Percentiles rank a stretch among this genome's conserved stretches.
Conservation (phyloP, 257 asterid species). For the Perilla frutescens region DNA sequence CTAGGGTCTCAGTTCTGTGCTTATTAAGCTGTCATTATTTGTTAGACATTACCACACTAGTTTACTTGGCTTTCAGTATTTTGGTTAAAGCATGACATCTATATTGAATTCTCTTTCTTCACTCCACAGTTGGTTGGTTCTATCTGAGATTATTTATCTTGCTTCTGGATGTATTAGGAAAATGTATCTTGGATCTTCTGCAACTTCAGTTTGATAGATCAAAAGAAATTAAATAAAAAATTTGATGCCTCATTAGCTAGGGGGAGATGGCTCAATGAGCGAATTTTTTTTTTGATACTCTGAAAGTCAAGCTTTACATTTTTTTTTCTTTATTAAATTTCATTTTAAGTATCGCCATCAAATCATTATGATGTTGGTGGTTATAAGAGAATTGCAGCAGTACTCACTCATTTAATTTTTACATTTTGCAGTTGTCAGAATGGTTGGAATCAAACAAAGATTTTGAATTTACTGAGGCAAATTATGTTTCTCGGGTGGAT, state of each 20-base stretch:
- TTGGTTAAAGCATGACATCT: conserved; percentile 1
- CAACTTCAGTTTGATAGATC: too few species aligned
- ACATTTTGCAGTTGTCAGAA: conserved; percentile 67
- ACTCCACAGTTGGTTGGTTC: conserved; percentile 3
- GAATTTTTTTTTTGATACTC: neutral
- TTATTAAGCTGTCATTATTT: neutral
- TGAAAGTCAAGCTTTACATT: neutral
- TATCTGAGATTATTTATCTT: neutral
- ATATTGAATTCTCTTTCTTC: neutral
- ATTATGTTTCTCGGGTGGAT: conserved; percentile 65
- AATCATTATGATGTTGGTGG: neutral
- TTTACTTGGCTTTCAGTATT: too few species aligned
- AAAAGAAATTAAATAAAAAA: neutral
- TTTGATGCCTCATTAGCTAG: neutral
- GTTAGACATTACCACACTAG: too few species aligned
- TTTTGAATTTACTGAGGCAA: conserved; percentile 51
- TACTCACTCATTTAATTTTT: conserved; percentile 29
- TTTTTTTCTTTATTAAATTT: neutral
- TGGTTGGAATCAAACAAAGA: conserved; percentile 61
- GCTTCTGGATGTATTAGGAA: neutral
- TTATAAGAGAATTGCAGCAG: neutral
- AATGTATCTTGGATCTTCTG: too few species aligned
- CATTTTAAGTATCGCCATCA: neutral
- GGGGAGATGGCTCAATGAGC: neutral
- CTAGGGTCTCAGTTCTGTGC: neutral